Evolutionary conservation across 176 grass and related monocot species (phyloP).

Genomic region (Phyllostachys edulis): DNA sequence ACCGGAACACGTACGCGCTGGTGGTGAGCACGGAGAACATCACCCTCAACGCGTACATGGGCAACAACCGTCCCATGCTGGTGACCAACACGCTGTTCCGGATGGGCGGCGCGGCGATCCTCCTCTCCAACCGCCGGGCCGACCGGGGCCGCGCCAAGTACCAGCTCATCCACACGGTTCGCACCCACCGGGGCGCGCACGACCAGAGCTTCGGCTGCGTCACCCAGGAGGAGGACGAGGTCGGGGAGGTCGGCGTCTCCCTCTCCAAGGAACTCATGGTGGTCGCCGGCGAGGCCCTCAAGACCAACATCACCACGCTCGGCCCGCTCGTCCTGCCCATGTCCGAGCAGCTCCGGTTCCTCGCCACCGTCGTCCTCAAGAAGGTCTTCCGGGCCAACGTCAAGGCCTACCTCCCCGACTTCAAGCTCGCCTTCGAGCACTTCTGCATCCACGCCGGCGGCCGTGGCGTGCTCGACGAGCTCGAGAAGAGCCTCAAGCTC

Average conservation of each 20-base stretch:
- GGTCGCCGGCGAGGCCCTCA: constrained; percentile 77
- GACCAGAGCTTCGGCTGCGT: constrained; percentile 72
- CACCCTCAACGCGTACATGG: constrained; percentile 88
- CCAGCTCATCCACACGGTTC: constrained; percentile 83
- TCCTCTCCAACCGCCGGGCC: constrained; percentile 58
- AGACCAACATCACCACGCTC: constrained; percentile 85
- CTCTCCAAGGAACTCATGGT: constrained; percentile 95
- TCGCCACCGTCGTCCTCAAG: constrained; percentile 64
- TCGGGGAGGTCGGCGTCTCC: constrained; percentile 58
- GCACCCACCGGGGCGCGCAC: constrained; percentile 72
- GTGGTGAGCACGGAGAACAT: constrained; percentile 98
- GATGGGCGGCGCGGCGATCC: constrained; percentile 76
- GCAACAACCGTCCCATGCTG: constrained; percentile 87
- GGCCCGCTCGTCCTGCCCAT: constrained; percentile 79
- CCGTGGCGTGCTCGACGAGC: constrained; percentile 76
- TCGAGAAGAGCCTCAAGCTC: constrained; percentile 79
- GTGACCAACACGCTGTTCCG: constrained; percentile 88
- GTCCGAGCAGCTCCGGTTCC: constrained; percentile 80
- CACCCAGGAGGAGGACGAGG: constrained; percentile 75
- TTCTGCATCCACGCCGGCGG: constrained; percentile 98
- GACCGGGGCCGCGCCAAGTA: constrained; percentile 65
- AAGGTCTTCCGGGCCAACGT: constrained; percentile 62
- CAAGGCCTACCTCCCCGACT: constrained; percentile 67
- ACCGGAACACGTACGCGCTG: constrained; percentile 66
- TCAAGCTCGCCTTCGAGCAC: constrained; percentile 92